phyloP scores from a whole-genome alignment of 1,139 yeast species.

The Hansenula sp. region DNA sequence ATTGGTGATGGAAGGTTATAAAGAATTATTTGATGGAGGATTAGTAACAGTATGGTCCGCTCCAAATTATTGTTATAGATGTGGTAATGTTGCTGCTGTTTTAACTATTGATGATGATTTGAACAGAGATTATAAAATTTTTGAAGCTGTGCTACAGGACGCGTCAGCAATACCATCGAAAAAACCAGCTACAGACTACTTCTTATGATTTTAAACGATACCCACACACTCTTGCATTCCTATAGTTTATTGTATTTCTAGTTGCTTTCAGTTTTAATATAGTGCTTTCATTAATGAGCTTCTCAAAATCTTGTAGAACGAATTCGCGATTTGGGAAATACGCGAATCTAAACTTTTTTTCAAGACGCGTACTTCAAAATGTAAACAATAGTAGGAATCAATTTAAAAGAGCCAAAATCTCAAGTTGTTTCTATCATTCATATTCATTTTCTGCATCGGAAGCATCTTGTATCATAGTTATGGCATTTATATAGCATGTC shows the following conservation, averaged over 20 bases:
- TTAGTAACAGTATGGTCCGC: constrained; percentile 93
- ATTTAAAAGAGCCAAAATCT: no score
- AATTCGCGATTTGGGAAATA: no score
- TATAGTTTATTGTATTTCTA: no score
- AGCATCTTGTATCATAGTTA: neutral
- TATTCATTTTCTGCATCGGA: neutral
- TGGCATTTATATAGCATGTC: neutral
- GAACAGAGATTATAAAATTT: constrained; percentile 71
- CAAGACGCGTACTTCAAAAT: no score
- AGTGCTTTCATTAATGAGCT: no score
- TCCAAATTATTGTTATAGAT: constrained; percentile 91
- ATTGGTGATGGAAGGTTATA: constrained; percentile 95
- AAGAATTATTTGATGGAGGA: constrained; percentile 82
- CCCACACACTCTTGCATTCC: no score
- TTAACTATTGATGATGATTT: constrained; percentile 71
- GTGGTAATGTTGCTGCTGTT: constrained; percentile 94
- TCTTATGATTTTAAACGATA: constrained; percentile 27
- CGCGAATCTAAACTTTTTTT: no score
- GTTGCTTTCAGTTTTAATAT: no score
- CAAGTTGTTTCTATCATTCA: no score
- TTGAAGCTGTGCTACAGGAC: constrained; percentile 76
- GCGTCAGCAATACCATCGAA: constrained; percentile 55
- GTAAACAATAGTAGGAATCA: no score
- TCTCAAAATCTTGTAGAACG: no score
- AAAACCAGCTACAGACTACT: constrained; percentile 76